phyloP scores from a whole-genome alignment of 495 filamentous ascomycete species.

The Schizothecium vesticola region DNA sequence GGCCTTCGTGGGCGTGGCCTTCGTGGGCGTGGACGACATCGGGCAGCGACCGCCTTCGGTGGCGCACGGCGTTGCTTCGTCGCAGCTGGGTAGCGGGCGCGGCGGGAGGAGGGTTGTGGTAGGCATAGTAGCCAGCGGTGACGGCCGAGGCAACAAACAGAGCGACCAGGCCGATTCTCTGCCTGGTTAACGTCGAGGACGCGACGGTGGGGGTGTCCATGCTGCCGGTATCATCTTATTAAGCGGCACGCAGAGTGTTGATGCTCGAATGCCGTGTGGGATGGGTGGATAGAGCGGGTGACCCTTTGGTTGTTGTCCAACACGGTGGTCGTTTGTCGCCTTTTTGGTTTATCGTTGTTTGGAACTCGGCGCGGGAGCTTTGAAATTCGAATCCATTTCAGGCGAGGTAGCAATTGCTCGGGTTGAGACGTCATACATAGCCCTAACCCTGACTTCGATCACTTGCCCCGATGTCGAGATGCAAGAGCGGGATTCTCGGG shows the following conservation, averaged over 20 bases:
- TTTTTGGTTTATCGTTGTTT: not conserved
- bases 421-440: not conserved
- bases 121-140: conserved; percentile 36
- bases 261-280: not conserved
- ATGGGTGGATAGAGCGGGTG: not conserved
- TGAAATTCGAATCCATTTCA: not conserved
- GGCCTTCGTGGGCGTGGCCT: conserved; percentile 17
- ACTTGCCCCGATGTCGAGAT: not conserved
- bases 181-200: conserved; percentile 41
- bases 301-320: not conserved
- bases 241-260: not conserved
- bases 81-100: conserved; percentile 38
- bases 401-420: no score
- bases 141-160: conserved; percentile 32
- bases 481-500: not conserved
- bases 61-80: conserved; percentile 55
- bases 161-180: conserved; percentile 32
- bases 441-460: not conserved
- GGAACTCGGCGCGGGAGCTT: not conserved
- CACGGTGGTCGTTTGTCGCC: not conserved
- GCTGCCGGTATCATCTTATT: conserved; percentile 23
- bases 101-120: conserved; percentile 16
- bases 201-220: conserved; percentile 34
- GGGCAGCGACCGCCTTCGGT: conserved; percentile 32
- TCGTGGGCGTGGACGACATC: conserved; percentile 10